Evolutionary conservation across 73 alveolate species (phyloP).

Genomic region (Symbiodinium natans): DNA sequence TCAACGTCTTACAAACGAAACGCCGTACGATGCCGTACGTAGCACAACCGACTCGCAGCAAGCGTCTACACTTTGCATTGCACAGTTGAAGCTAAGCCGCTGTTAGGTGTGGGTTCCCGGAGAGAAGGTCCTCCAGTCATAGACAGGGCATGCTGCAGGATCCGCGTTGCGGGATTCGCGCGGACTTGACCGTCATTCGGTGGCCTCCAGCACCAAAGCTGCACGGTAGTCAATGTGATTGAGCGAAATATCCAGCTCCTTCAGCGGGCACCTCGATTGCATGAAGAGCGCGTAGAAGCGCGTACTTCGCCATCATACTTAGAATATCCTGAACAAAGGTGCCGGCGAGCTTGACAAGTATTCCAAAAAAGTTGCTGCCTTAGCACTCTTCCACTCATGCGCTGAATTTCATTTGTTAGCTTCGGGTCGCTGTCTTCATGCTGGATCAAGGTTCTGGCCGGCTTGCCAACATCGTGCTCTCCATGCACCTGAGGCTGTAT

Average conservation of each 20-base stretch:
- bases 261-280: constrained; percentile 59
- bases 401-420: too few relatives aligned
- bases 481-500: not conserved
- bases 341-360: constrained; percentile 40
- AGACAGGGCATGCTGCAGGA: too few relatives aligned
- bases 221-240: constrained; percentile 71
- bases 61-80: too few relatives aligned
- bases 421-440: too few relatives aligned
- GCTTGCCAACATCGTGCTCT: not conserved
- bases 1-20: too few relatives aligned
- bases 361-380: constrained; percentile 66
- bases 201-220: constrained; percentile 60
- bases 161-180: too few relatives aligned
- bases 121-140: constrained; percentile 32
- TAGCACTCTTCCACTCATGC: too few relatives aligned
- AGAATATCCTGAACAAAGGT: too few relatives aligned
- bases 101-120: constrained; percentile 27
- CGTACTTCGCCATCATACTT: not conserved
- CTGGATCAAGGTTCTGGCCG: not conserved
- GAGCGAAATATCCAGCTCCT: constrained; percentile 70
- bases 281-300: not conserved
- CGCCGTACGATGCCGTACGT: too few relatives aligned
- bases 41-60: too few relatives aligned
- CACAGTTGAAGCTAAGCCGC: constrained; percentile 24
- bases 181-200: too few relatives aligned